Percentiles rank a stretch among this genome's conserved stretches.
Conservation (phyloP, 371 early-diverging fungal genomes). For the Basidiobolus meristosporus region DNA sequence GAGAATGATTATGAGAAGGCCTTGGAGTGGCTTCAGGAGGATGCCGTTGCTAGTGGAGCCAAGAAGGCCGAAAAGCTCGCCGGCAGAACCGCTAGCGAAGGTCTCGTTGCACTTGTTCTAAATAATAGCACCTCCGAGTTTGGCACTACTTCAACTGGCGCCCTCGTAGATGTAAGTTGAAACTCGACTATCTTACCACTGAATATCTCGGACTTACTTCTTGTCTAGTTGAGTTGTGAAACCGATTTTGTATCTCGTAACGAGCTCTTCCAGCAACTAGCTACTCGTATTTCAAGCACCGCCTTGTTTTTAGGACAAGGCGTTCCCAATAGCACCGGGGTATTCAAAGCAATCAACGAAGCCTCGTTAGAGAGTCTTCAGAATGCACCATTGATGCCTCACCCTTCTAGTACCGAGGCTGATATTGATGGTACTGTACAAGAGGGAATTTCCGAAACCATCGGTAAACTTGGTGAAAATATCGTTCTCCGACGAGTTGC, state of each 20-base stretch:
- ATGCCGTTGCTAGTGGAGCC: slow-evolving; percentile 42
- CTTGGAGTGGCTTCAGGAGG: slow-evolving; percentile 59
- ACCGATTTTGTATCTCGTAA: slow-evolving; percentile 88
- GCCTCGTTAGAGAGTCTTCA: slow-evolving; percentile 12
- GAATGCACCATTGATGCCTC: slow-evolving; percentile 29
- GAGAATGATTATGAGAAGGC: slow-evolving; percentile 63
- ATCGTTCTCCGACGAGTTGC: slow-evolving; percentile 57
- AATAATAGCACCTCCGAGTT: slow-evolving; percentile 10
- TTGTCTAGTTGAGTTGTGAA: slow-evolving; percentile 64
- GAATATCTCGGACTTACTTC: neutral
- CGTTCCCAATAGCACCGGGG: slow-evolving; percentile 3
- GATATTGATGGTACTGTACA: slow-evolving; percentile 17
- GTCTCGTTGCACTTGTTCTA: slow-evolving; percentile 49
- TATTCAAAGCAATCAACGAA: slow-evolving; percentile 14
- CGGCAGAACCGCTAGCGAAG: slow-evolving; percentile 36
- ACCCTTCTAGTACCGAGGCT: slow-evolving; percentile 12
- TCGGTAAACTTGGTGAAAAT: slow-evolving; percentile 80
- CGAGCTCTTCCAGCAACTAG: slow-evolving; percentile 58
- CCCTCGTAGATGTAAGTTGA: slow-evolving; percentile 37
- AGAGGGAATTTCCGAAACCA: slow-evolving; percentile 40
- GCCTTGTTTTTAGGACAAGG: slow-evolving; percentile 25
- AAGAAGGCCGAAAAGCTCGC: slow-evolving; percentile 57
- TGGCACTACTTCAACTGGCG: slow-evolving; percentile 15
- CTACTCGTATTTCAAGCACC: slow-evolving; percentile 42
- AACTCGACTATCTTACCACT: neutral